phyloP scores from a whole-genome alignment of 1,284 basidiomycete genomes.

The Austroboletus niveus region DNA sequence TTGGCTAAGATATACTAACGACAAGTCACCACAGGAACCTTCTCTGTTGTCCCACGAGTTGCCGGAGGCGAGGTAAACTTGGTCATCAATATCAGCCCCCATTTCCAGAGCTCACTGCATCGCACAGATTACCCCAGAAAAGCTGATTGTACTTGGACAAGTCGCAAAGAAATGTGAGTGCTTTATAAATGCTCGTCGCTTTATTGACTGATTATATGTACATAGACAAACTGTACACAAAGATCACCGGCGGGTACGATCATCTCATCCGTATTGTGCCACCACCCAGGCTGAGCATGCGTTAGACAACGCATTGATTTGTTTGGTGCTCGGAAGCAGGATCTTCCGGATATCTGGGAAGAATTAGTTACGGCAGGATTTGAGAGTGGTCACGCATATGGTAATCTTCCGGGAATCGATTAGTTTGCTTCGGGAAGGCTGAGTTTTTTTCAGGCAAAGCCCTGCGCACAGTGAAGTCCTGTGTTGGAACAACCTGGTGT shows the following conservation, averaged over 20 bases:
- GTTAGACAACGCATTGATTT: slow-evolving; percentile 66
- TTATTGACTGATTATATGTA: background rate
- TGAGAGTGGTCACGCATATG: slow-evolving; percentile 78
- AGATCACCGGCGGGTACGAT: slow-evolving; percentile 51
- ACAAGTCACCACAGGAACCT: slow-evolving; percentile 43
- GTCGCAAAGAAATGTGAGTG: slow-evolving; percentile 65
- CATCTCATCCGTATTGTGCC: background rate
- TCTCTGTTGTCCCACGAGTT: slow-evolving; percentile 72
- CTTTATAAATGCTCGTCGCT: background rate
- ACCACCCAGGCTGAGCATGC: background rate
- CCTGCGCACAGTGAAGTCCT: slow-evolving; percentile 57
- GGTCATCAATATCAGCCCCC: background rate
- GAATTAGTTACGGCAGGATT: slow-evolving; percentile 66
- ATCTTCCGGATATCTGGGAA: slow-evolving; percentile 78
- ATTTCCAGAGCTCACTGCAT: background rate
- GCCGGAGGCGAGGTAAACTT: slow-evolving; percentile 54
- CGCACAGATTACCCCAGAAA: slow-evolving; percentile 58
- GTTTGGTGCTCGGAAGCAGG: slow-evolving; percentile 73
- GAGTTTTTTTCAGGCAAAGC: slow-evolving; percentile 41
- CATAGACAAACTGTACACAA: slow-evolving; percentile 60
- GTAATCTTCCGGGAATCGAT: slow-evolving; percentile 39
- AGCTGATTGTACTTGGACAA: slow-evolving; percentile 65
- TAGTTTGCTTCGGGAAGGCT: background rate
- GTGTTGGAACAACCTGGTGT: slow-evolving; percentile 65
- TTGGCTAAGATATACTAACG: background rate